Conservation (phyloP, 1,284 basidiomycete species). For the Sphagnurus paluster region DNA sequence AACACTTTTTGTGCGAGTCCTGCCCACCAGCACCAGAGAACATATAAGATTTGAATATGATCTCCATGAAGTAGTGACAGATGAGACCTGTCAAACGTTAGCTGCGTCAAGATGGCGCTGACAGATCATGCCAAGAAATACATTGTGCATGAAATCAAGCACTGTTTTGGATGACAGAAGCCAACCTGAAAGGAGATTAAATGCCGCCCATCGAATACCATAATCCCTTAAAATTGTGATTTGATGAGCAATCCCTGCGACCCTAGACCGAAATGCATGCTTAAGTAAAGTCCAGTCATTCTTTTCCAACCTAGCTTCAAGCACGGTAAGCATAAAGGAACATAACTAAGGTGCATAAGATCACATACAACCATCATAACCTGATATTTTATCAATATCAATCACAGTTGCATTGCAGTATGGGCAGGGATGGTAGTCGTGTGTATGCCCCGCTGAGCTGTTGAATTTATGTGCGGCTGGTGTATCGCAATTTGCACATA, state of each 20-base stretch:
- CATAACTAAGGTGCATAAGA: background rate
- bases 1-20: slow-evolving; percentile 14
- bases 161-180: slow-evolving; percentile 11
- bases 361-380: slow-evolving; percentile 2
- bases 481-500: slow-evolving; percentile 27
- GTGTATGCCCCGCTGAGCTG: slow-evolving; percentile 24
- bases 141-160: slow-evolving; percentile 14
- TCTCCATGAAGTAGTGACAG: slow-evolving; percentile 20
- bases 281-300: slow-evolving; percentile 6
- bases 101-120: no score
- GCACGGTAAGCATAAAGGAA: background rate
- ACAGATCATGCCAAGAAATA: slow-evolving; percentile 13
- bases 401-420: slow-evolving; percentile 25
- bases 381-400: slow-evolving; percentile 9
- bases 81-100: no score
- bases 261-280: slow-evolving; percentile 1
- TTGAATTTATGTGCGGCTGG: slow-evolving; percentile 26
- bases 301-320: background rate
- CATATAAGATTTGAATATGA: slow-evolving; percentile 25
- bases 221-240: slow-evolving; percentile 6
- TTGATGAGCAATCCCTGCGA: background rate
- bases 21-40: slow-evolving; percentile 20
- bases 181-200: slow-evolving; percentile 13
- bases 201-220: slow-evolving; percentile 10
- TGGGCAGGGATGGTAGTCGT: slow-evolving; percentile 26